Percentiles rank a stretch among this genome's conserved stretches.
These are phyloP conservation scores for Dendrobium nobile DNA, from an alignment of 106 monocot genomes.

Conservation along the genomic window DNA sequence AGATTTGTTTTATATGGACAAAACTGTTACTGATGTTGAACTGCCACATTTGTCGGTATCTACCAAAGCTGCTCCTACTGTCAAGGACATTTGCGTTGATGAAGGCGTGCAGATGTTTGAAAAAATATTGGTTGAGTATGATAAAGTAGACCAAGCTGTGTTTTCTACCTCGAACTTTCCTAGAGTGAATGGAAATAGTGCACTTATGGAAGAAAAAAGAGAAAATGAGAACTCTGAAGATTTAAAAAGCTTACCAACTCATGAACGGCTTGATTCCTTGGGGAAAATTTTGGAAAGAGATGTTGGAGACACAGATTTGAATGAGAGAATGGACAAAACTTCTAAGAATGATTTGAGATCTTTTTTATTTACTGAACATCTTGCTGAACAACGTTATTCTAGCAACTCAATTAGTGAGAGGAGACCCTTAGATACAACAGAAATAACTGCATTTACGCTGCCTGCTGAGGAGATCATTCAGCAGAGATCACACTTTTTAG, in stretches of 20 bases:
- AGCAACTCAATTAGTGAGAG: neutral
- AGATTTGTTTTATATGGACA: constrained; percentile 25
- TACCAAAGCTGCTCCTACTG: constrained; percentile 18
- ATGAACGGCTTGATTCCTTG: neutral
- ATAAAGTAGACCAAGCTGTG: neutral
- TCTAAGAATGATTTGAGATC: neutral
- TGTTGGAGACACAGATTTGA: neutral
- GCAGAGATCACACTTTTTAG: neutral
- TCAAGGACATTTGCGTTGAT: constrained; percentile 73
- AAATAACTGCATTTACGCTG: neutral
- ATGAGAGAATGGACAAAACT: neutral
- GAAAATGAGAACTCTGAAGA: neutral
- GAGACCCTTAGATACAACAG: neutral
- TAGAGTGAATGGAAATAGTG: neutral
- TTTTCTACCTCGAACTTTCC: neutral
- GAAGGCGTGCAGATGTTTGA: constrained; percentile 25
- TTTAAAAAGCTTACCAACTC: neutral
- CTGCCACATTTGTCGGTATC: constrained; percentile 8
- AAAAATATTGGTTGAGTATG: constrained; percentile 21
- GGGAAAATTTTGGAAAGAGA: neutral
- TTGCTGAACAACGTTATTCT: neutral
- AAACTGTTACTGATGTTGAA: constrained; percentile 29
- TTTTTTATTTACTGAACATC: neutral
- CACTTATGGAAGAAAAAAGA: neutral
- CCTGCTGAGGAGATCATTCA: neutral